These are phyloP conservation scores for Colletotrichum sp. DNA, from an alignment of 2,329 filamentous ascomycete species.

Conservation along the genomic window DNA sequence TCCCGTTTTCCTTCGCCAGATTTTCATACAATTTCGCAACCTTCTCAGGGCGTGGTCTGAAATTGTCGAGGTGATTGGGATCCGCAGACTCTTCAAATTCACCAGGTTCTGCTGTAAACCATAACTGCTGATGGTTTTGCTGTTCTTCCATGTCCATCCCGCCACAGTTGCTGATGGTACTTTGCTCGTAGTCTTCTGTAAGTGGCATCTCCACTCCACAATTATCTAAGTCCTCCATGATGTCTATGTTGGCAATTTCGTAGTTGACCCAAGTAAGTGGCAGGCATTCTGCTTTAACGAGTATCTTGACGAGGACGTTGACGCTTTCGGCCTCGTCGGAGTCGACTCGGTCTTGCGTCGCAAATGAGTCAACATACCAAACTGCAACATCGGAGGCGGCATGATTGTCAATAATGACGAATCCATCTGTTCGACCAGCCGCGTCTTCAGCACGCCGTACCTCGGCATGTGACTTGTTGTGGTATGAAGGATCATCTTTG, in stretches of 20 bases:
- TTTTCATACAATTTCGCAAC: not conserved
- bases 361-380: slow-evolving; percentile 26
- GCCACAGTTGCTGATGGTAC: not conserved
- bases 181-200: slow-evolving; percentile 16
- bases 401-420: slow-evolving; percentile 25
- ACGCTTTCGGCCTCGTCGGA: slow-evolving; percentile 19
- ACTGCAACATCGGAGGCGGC: slow-evolving; percentile 12
- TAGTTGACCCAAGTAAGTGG: slow-evolving; percentile 25
- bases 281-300: slow-evolving; percentile 24
- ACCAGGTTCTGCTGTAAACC: slow-evolving; percentile 22
- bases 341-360: slow-evolving; percentile 21
- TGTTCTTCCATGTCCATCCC: slow-evolving; percentile 16
- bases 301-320: slow-evolving; percentile 25
- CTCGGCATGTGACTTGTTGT: slow-evolving; percentile 23
- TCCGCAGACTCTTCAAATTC: slow-evolving; percentile 27
- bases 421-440: slow-evolving; percentile 19
- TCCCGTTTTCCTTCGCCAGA: not conserved
- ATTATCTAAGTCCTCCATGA: slow-evolving; percentile 24
- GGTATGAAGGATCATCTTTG: slow-evolving; percentile 22
- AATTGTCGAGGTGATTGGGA: not conserved
- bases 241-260: slow-evolving; percentile 24
- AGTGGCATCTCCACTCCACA: slow-evolving; percentile 23
- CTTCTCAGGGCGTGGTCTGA: not conserved
- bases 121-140: not conserved
- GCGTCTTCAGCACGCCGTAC: slow-evolving; percentile 25